phyloP scores from a whole-genome alignment of 441 rosid genomes.

The Gossypium gossypioides region DNA sequence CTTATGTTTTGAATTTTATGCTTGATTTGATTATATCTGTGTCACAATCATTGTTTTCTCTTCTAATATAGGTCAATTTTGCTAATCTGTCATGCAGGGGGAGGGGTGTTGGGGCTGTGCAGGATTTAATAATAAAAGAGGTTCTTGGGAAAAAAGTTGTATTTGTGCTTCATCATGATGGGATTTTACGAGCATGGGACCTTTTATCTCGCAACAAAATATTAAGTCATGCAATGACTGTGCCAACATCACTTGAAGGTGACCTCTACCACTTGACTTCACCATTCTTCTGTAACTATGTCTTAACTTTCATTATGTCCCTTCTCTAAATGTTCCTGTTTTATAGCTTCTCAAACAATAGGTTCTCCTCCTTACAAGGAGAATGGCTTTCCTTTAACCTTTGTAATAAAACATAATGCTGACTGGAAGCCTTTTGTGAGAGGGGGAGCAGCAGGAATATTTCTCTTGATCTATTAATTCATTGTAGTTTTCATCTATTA shows the following conservation, averaged over 20 bases:
- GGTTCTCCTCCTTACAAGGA: neutral
- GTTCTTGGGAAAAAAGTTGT: slow-evolving; percentile 36
- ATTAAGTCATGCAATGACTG: slow-evolving; percentile 44
- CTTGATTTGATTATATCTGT: neutral
- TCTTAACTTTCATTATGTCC: neutral
- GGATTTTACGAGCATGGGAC: slow-evolving; percentile 71
- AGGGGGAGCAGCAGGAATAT: neutral
- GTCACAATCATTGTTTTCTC: neutral
- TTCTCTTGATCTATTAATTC: neutral
- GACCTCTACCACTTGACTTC: slow-evolving; percentile 20
- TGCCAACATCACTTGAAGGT: slow-evolving; percentile 51
- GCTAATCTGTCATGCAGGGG: slow-evolving; percentile 45
- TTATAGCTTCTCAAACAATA: neutral
- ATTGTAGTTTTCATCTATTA: neutral
- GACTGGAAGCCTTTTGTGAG: neutral
- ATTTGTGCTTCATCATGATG: slow-evolving; percentile 69
- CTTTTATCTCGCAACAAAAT: slow-evolving; percentile 39
- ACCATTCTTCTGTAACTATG: neutral
- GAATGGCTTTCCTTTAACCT: neutral
- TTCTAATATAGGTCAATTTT: neutral
- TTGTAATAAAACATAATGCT: slow-evolving; percentile 4
- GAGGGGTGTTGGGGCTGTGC: slow-evolving; percentile 49
- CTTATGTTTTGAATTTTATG: neutral
- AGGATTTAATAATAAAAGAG: slow-evolving; percentile 53
- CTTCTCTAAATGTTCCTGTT: neutral